phyloP scores from a whole-genome alignment of 2,329 filamentous ascomycete species.

The Penicillium sumatraense region DNA sequence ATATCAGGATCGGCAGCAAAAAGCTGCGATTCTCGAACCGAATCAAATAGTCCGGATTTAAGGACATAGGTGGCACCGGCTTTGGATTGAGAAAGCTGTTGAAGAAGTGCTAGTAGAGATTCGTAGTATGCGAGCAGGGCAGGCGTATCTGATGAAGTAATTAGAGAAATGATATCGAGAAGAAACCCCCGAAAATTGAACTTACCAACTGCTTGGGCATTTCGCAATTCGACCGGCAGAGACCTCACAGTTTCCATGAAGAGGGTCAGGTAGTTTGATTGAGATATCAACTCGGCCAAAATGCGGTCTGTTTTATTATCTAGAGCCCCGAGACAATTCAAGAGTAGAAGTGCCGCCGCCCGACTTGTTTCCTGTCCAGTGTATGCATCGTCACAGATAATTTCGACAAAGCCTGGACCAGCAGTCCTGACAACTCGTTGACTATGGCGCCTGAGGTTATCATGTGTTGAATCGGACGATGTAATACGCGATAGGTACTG shows the following conservation, averaged over 20 bases:
- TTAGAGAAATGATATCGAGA: constrained; percentile 7
- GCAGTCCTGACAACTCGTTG: constrained; percentile 76
- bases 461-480: constrained; percentile 54
- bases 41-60: constrained; percentile 83
- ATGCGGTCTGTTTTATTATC: constrained; percentile 72
- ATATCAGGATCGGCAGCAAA: constrained; percentile 92
- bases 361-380: constrained; percentile 80
- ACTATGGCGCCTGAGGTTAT: constrained; percentile 54
- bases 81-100: constrained; percentile 82
- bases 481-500: constrained; percentile 76
- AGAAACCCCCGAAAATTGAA: neutral
- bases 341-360: constrained; percentile 81
- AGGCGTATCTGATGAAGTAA: constrained; percentile 52
- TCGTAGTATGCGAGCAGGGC: constrained; percentile 66
- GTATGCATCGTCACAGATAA: constrained; percentile 91
- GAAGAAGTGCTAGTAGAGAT: constrained; percentile 78
- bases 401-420: constrained; percentile 80
- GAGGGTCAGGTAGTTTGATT: constrained; percentile 88
- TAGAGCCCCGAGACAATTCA: constrained; percentile 76
- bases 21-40: constrained; percentile 79
- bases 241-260: constrained; percentile 84
- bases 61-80: constrained; percentile 85
- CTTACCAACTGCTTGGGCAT: constrained; percentile 62
- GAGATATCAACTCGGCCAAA: constrained; percentile 78
- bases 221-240: constrained; percentile 73